Conservation (phyloP, 805 yeast species). For the Pichia phayaonensis region DNA sequence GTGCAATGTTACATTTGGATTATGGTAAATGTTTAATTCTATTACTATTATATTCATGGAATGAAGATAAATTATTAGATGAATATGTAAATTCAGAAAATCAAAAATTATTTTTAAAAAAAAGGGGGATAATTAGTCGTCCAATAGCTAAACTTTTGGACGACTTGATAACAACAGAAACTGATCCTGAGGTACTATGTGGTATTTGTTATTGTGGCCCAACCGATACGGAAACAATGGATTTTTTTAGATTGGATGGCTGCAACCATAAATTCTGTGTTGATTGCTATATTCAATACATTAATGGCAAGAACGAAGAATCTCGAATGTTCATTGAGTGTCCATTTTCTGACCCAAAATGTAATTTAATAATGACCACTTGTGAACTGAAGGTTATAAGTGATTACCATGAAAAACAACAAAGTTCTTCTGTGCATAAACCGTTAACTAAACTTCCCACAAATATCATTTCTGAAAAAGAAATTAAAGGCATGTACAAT, state of each 20-base stretch:
- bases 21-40: slow-evolving; percentile 35
- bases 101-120: slow-evolving; percentile 22
- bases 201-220: slow-evolving; percentile 65
- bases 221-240: slow-evolving; percentile 22
- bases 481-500: slow-evolving; percentile 18
- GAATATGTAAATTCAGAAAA: slow-evolving; percentile 35
- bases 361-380: slow-evolving; percentile 38
- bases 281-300: slow-evolving; percentile 59
- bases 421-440: not conserved
- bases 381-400: slow-evolving; percentile 31
- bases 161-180: slow-evolving; percentile 7
- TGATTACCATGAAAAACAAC: slow-evolving; percentile 13
- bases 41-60: slow-evolving; percentile 48
- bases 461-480: slow-evolving; percentile 13
- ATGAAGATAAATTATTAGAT: slow-evolving; percentile 49
- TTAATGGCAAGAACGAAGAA: slow-evolving; percentile 34
- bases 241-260: slow-evolving; percentile 38
- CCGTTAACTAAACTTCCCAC: not conserved
- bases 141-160: slow-evolving; percentile 26
- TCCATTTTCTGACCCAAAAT: slow-evolving; percentile 43
- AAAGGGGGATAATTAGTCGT: slow-evolving; percentile 25
- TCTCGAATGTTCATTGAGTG: slow-evolving; percentile 52
- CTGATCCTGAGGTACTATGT: slow-evolving; percentile 38
- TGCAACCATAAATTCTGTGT: slow-evolving; percentile 72
- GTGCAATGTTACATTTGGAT: slow-evolving; percentile 31